These are phyloP conservation scores for Botrytis deweyae DNA, from an alignment of 2,329 filamentous ascomycete genomes.

Conservation along the genomic window DNA sequence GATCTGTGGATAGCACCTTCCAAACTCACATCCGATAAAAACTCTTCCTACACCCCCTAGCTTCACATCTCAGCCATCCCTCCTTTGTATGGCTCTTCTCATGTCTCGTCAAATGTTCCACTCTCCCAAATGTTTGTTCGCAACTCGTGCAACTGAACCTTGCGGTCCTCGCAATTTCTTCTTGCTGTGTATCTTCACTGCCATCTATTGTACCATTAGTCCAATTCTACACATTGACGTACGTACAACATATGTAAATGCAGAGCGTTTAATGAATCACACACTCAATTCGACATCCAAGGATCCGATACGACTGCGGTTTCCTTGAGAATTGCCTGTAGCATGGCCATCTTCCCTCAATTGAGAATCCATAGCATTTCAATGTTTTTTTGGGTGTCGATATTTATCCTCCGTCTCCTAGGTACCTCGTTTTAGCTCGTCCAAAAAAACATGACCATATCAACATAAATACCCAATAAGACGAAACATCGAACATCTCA, in stretches of 20 bases:
- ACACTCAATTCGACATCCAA: background rate
- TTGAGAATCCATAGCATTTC: background rate
- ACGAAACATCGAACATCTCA: background rate
- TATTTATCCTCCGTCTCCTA: background rate
- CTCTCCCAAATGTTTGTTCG: background rate
- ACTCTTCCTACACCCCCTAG: slow-evolving; percentile 2
- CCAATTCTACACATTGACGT: background rate
- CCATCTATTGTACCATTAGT: background rate
- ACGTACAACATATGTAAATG: background rate
- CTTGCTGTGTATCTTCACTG: background rate
- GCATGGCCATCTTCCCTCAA: background rate
- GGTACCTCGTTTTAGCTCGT: background rate
- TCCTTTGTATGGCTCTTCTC: background rate
- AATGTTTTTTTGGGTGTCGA: background rate
- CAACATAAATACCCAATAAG: background rate
- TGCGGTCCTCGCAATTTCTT: background rate
- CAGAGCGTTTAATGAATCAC: background rate
- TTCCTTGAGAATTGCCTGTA: background rate
- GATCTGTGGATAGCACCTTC: background rate
- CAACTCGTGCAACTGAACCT: slow-evolving; percentile 6
- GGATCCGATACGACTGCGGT: background rate
- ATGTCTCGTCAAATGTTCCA: slow-evolving; percentile 14
- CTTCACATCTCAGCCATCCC: slow-evolving; percentile 2
- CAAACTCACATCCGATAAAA: slow-evolving; percentile 13
- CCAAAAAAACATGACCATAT: background rate